Evolutionary conservation across 2,329 filamentous ascomycete species (phyloP).

Genomic region (Akanthomyces uredinophilus): DNA sequence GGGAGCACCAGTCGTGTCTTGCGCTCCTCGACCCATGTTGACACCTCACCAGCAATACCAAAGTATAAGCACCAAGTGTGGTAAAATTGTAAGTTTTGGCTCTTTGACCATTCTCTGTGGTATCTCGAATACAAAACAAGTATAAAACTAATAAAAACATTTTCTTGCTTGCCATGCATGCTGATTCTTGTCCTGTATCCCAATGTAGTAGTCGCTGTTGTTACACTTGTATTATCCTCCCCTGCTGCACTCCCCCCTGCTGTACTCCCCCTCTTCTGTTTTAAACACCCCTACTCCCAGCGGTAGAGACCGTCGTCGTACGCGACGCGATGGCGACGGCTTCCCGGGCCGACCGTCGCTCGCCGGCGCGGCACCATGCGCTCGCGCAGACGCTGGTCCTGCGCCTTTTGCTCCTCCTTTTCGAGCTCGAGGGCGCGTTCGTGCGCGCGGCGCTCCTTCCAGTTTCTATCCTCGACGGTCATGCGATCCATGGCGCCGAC

Average conservation of each 20-base stretch:
- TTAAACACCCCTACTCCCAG: constrained; percentile 38
- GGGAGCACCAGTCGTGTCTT: too few relatives aligned
- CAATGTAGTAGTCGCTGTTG: neutral
- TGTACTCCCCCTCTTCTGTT: neutral
- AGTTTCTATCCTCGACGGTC: constrained; percentile 27
- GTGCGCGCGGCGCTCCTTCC: constrained; percentile 28
- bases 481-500: constrained; percentile 29
- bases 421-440: constrained; percentile 22
- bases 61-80: too few relatives aligned
- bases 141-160: neutral
- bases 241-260: too few relatives aligned
- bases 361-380: constrained; percentile 35
- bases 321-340: constrained; percentile 30
- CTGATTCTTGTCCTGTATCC: neutral
- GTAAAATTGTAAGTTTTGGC: neutral
- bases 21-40: neutral
- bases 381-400: constrained; percentile 35
- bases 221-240: neutral
- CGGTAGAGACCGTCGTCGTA: constrained; percentile 37
- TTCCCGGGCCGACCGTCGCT: constrained; percentile 32
- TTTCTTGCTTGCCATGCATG: neutral
- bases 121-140: neutral
- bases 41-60: neutral
- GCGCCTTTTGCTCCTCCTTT: constrained; percentile 33
- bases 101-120: neutral